Evolutionary conservation across 1,284 basidiomycete species (phyloP).

Genomic region (Inonotus hispidus): DNA sequence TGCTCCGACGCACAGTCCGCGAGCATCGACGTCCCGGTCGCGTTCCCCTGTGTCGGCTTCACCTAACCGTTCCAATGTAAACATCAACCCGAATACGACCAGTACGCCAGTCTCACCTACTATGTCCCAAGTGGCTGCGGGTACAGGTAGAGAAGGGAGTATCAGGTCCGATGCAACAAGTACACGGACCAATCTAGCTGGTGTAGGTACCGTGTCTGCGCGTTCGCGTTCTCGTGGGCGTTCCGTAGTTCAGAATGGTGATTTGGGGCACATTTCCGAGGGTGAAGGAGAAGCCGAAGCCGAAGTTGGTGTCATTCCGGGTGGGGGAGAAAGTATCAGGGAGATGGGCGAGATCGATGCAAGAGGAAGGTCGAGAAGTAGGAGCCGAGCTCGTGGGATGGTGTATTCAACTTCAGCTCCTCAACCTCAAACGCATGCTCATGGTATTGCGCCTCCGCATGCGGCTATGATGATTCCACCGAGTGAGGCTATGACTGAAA

Average conservation of each 20-base stretch:
- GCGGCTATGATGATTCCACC: slow-evolving; percentile 1
- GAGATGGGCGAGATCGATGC: background rate
- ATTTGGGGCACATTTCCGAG: background rate
- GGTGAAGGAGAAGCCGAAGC: background rate
- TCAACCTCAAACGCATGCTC: background rate
- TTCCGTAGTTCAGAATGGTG: background rate
- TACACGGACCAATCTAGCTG: slow-evolving; percentile 6
- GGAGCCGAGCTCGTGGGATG: slow-evolving; percentile 14
- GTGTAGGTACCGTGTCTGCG: slow-evolving; percentile 8
- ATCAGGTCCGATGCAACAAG: background rate
- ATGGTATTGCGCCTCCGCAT: background rate
- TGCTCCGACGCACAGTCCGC: background rate
- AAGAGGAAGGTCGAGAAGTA: background rate
- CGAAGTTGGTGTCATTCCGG: background rate
- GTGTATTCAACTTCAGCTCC: slow-evolving; percentile 7
- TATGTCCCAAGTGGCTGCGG: background rate
- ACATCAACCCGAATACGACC: background rate
- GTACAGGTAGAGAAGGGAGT: background rate
- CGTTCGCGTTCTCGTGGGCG: slow-evolving; percentile 2
- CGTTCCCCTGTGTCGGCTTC: too few species aligned
- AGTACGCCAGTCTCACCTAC: background rate
- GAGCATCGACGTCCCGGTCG: background rate
- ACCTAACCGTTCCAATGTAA: too few species aligned
- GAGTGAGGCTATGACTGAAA: background rate
- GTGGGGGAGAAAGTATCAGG: background rate